Evolutionary conservation across 2,329 filamentous ascomycete genomes (phyloP).

Genomic region (Apiospora marii): DNA sequence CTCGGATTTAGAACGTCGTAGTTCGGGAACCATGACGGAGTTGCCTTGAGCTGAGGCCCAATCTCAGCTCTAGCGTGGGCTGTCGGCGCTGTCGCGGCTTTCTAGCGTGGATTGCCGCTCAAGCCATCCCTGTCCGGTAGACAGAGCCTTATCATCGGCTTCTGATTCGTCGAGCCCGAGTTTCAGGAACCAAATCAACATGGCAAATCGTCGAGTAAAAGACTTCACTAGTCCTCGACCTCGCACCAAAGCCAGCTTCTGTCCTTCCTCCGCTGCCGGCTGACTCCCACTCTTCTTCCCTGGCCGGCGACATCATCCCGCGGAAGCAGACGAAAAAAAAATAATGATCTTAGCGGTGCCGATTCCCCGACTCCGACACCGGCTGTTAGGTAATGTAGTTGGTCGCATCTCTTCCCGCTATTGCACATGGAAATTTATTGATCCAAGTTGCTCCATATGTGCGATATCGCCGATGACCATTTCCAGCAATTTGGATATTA

Average conservation of each 20-base stretch:
- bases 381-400: neutral
- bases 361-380: slow-evolving; percentile 2
- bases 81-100: neutral
- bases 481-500: neutral
- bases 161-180: slow-evolving; percentile 11
- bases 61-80: slow-evolving; percentile 12
- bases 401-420: neutral
- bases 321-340: neutral
- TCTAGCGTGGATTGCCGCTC: slow-evolving; percentile 1
- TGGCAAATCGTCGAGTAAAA: slow-evolving; percentile 12
- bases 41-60: slow-evolving; percentile 3
- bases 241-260: neutral
- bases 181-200: slow-evolving; percentile 19
- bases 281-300: neutral
- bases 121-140: slow-evolving; percentile 10
- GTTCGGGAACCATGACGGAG: slow-evolving; percentile 11
- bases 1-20: slow-evolving; percentile 12
- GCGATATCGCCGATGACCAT: neutral
- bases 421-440: neutral
- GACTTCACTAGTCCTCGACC: neutral
- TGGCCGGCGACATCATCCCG: slow-evolving; percentile 11
- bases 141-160: neutral
- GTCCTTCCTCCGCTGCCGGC: slow-evolving; percentile 11
- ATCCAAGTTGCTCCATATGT: neutral
- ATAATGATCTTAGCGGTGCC: neutral